Evolutionary conservation across 1,139 yeast species (phyloP).

Genomic region (Saccharomyces hybrid): DNA sequence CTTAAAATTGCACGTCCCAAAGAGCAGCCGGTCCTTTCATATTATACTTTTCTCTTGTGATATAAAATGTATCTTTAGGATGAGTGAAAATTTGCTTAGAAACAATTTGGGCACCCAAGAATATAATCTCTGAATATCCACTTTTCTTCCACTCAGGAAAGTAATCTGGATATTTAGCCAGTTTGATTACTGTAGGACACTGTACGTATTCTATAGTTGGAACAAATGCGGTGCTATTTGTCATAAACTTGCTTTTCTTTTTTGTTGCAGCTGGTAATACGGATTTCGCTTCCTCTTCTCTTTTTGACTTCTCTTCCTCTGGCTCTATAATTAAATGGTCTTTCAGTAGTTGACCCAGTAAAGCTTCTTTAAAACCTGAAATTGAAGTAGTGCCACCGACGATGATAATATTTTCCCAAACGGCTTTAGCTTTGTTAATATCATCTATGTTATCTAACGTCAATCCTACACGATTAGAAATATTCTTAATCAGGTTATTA

Average conservation of each 20-base stretch:
- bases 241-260: conserved; percentile 24
- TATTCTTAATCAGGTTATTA: conserved; percentile 45
- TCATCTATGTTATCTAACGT: conserved; percentile 55
- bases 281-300: conserved; percentile 26
- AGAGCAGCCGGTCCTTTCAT: conserved; percentile 67
- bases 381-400: conserved; percentile 72
- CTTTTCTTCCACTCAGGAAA: conserved; percentile 92
- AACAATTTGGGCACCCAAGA: conserved; percentile 83
- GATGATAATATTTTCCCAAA: conserved; percentile 78
- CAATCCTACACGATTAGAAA: conserved; percentile 50
- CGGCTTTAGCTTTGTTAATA: conserved; percentile 65
- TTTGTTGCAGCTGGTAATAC: conserved; percentile 20
- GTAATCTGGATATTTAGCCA: conserved; percentile 77
- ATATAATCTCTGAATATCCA: conserved; percentile 69
- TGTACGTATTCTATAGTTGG: conserved; percentile 39
- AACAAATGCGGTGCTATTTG: conserved; percentile 35
- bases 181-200: conserved; percentile 66
- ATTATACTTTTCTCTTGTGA: conserved; percentile 65
- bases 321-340: conserved; percentile 46
- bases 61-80: conserved; percentile 58
- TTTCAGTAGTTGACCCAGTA: conserved; percentile 51
- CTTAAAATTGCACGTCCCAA: conserved; percentile 42
- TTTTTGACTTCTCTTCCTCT: conserved; percentile 32
- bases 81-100: conserved; percentile 74
- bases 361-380: conserved; percentile 67